Conservation (phyloP, 108 stramenopile species). For the Skeletonema tropicum region DNA sequence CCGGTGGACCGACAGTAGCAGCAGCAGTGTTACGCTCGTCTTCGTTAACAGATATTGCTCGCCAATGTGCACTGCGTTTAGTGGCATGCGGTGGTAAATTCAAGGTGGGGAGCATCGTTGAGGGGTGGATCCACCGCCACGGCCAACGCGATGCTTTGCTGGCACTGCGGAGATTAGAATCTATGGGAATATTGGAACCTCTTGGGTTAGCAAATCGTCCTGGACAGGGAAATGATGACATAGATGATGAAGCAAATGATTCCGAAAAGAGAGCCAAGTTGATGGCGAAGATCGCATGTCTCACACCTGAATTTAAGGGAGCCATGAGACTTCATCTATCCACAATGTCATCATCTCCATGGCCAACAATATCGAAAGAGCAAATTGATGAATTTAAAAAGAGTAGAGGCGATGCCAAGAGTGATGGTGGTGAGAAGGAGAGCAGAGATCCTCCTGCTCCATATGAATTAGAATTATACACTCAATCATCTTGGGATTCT, state of each 20-base stretch:
- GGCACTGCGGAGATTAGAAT: constrained; percentile 38
- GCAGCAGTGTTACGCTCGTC: constrained; percentile 41
- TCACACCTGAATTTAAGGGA: constrained; percentile 39
- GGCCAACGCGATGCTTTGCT: constrained; percentile 25
- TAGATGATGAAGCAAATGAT: constrained; percentile 23
- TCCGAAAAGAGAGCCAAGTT: constrained; percentile 22
- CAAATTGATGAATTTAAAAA: constrained; percentile 29
- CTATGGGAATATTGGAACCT: constrained; percentile 40
- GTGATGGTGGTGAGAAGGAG: constrained; percentile 18
- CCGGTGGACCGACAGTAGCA: constrained; percentile 38
- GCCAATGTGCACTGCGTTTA: constrained; percentile 40
- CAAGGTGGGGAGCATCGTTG: constrained; percentile 25
- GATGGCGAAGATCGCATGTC: constrained; percentile 32
- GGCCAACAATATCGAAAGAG: constrained; percentile 38
- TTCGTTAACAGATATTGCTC: constrained; percentile 37
- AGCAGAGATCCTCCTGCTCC: constrained; percentile 57
- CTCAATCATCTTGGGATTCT: constrained; percentile 83
- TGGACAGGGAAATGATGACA: constrained; percentile 16
- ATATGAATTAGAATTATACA: constrained; percentile 77
- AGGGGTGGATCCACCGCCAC: constrained; percentile 40
- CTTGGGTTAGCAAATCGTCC: constrained; percentile 24
- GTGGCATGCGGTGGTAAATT: constrained; percentile 48
- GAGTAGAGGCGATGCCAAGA: constrained; percentile 10
- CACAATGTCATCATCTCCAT: constrained; percentile 41
- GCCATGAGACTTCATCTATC: constrained; percentile 39